These are phyloP conservation scores for Fabrea salina DNA, from an alignment of 169 alveolate species.

Conservation along the genomic window DNA sequence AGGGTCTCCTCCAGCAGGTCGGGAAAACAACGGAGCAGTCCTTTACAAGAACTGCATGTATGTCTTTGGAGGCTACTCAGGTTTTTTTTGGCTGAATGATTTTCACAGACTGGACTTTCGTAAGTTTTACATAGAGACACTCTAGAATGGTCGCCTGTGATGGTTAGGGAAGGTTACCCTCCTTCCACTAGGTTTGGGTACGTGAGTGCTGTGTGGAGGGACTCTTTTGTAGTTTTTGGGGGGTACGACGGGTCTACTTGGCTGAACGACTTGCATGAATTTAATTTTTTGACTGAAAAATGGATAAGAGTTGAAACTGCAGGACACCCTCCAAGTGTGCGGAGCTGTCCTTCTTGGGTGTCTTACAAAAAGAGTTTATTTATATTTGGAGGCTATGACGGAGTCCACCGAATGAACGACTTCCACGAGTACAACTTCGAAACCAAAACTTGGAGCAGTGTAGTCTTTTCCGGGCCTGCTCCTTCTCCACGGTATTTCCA, in stretches of 20 bases:
- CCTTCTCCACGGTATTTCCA: conserved; percentile 87
- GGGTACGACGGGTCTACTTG: conserved; percentile 87
- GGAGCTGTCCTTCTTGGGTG: conserved; percentile 67
- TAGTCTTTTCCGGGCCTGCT: conserved; percentile 50
- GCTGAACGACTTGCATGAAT: conserved; percentile 80
- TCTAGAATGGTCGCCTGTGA: conserved; percentile 49
- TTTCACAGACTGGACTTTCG: conserved; percentile 78
- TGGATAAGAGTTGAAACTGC: conserved; percentile 46
- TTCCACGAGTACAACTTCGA: conserved; percentile 70
- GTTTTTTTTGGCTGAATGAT: conserved; percentile 80
- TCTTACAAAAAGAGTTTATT: conserved; percentile 59
- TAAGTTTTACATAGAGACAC: conserved; percentile 20
- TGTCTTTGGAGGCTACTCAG: conserved; percentile 88
- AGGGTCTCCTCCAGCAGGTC: conserved; percentile 55
- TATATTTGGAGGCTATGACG: conserved; percentile 76
- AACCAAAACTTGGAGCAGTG: conserved; percentile 49
- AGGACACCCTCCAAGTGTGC: conserved; percentile 58
- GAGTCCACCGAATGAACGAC: conserved; percentile 72
- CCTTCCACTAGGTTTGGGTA: conserved; percentile 42
- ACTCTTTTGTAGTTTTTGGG: conserved; percentile 72
- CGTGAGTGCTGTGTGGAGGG: conserved; percentile 62
- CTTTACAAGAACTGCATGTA: conserved; percentile 77
- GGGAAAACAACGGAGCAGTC: conserved; percentile 80
- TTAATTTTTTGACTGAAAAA: conserved; percentile 57
- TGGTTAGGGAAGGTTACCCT: conserved; percentile 36